These are phyloP conservation scores for Elsinoe australis DNA, from an alignment of 2,329 filamentous ascomycete genomes.

Conservation along the genomic window DNA sequence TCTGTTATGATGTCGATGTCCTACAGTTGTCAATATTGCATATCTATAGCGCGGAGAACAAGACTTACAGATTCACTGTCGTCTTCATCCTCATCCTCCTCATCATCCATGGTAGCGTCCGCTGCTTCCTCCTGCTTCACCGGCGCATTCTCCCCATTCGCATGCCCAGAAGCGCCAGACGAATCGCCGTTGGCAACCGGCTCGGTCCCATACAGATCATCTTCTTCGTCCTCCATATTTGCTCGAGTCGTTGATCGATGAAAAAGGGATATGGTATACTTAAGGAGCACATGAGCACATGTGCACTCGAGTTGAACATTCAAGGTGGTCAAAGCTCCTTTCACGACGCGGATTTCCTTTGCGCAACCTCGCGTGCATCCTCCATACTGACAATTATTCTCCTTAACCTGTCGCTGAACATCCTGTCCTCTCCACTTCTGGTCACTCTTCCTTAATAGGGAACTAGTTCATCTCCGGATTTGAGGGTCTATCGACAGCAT, in stretches of 20 bases:
- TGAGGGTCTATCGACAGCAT: too few species aligned
- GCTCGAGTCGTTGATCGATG: too few species aligned
- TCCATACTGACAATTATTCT: too few species aligned
- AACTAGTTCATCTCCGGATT: too few species aligned
- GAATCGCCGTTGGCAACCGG: conserved; percentile 17
- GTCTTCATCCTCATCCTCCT: conserved; percentile 36
- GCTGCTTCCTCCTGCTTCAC: conserved; percentile 20
- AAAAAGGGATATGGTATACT: too few species aligned
- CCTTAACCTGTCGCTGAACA: too few species aligned
- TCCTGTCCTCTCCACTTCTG: too few species aligned
- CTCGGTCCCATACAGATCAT: conserved; percentile 42
- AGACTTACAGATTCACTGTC: conserved; percentile 35
- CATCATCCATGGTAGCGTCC: conserved; percentile 29
- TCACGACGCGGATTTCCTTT: conserved; percentile 8
- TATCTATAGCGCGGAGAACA: background rate
- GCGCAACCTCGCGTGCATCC: background rate
- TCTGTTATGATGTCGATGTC: conserved; percentile 49
- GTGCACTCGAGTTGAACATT: conserved; percentile 14
- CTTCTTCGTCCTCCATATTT: conserved; percentile 49
- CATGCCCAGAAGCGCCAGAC: conserved; percentile 3
- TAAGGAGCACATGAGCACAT: too few species aligned
- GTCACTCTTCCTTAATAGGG: too few species aligned
- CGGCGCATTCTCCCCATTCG: conserved; percentile 23
- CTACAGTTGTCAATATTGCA: conserved; percentile 26
- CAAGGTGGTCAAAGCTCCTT: conserved; percentile 19